Percentiles rank a stretch among this genome's conserved stretches.
phyloP scores from a whole-genome alignment of 768 basidiomycete species.

The Coprinellus aureogranulatus region DNA sequence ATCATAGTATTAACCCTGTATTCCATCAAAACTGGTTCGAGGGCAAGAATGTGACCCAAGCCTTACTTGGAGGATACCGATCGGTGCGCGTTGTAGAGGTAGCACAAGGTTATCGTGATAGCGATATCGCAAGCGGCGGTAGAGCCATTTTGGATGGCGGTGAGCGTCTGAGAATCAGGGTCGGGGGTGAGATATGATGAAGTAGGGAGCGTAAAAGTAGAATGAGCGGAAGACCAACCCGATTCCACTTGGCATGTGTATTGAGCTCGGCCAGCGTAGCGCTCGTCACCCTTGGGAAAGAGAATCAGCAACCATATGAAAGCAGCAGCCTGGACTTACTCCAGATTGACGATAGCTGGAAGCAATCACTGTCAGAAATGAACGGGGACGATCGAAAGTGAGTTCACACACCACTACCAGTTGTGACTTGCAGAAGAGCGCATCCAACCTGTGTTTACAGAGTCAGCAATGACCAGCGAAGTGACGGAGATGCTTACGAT shows the following conservation, averaged over 20 bases:
- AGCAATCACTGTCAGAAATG: no score
- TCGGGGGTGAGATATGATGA: not conserved
- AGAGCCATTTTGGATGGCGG: not conserved
- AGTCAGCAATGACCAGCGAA: no score
- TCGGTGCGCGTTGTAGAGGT: not conserved
- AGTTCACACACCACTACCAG: not conserved
- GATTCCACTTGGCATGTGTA: not conserved
- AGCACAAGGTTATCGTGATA: slow-evolving; percentile 1
- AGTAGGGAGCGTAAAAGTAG: no score
- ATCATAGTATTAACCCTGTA: not conserved
- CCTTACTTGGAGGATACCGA: not conserved
- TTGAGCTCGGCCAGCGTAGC: not conserved
- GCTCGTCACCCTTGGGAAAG: not conserved
- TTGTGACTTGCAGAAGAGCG: no score
- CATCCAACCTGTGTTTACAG: no score
- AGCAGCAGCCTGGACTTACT: not conserved
- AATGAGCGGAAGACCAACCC: not conserved
- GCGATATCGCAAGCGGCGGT: slow-evolving; percentile 3
- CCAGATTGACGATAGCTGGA: not conserved
- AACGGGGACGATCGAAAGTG: not conserved
- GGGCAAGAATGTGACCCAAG: not conserved
- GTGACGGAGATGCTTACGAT: no score
- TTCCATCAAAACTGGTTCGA: not conserved
- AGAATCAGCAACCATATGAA: not conserved
- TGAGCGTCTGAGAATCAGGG: not conserved